Percentiles rank a stretch among this genome's conserved stretches.
These are phyloP conservation scores for Metarhizium humberi DNA, from an alignment of 2,329 filamentous ascomycete genomes.

Conservation along the genomic window DNA sequence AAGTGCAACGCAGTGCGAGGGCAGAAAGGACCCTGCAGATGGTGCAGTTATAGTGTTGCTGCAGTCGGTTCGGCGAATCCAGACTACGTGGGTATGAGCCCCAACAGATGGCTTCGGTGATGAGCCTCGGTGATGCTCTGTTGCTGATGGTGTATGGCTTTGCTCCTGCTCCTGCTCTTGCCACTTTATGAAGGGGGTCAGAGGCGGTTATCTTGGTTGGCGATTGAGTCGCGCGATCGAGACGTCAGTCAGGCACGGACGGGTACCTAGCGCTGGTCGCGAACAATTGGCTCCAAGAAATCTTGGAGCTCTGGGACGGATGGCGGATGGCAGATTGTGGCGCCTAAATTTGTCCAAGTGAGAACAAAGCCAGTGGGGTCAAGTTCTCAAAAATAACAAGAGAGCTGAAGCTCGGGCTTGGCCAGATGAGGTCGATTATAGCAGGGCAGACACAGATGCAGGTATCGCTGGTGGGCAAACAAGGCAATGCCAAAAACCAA, in stretches of 20 bases:
- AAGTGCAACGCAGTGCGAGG: constrained; percentile 6
- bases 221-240: constrained; percentile 4
- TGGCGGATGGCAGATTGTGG: constrained; percentile 10
- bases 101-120: not conserved
- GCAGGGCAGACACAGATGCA: not conserved
- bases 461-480: not conserved
- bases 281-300: not conserved
- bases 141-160: not conserved
- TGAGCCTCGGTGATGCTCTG: not conserved
- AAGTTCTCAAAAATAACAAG: not conserved
- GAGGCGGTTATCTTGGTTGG: not conserved
- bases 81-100: not conserved
- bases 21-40: not conserved
- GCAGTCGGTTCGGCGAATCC: not conserved
- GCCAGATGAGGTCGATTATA: not conserved
- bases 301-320: not conserved
- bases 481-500: not conserved
- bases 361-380: constrained; percentile 1
- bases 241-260: constrained; percentile 8
- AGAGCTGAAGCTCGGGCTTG: not conserved
- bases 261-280: constrained; percentile 14
- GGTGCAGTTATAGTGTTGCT: not conserved
- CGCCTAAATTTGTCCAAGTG: constrained; percentile 5
- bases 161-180: not conserved
- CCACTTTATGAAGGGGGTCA: not conserved